Evolutionary conservation across 176 grass and related monocot species (phyloP).

Genomic region (Eleusine indica): DNA sequence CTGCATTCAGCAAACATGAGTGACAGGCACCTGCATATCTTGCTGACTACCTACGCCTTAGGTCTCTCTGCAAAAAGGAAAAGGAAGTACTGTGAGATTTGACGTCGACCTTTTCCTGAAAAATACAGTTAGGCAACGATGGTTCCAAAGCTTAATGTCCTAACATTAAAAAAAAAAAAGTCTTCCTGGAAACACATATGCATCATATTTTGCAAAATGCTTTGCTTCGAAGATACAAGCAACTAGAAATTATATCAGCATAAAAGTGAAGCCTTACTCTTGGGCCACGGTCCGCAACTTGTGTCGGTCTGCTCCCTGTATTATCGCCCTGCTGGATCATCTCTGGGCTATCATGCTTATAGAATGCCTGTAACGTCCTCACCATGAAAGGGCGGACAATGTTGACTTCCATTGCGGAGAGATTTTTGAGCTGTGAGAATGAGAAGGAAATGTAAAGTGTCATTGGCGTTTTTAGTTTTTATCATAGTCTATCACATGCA

Average conservation of each 20-base stretch:
- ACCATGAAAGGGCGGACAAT: conserved; percentile 95
- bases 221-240: not conserved
- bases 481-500: not conserved
- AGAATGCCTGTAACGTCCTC: conserved; percentile 88
- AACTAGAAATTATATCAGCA: not conserved
- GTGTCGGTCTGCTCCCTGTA: conserved; percentile 43
- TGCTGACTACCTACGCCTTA: conserved; percentile 57
- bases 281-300: conserved; percentile 59
- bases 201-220: not conserved
- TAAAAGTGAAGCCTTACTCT: conserved; percentile 58
- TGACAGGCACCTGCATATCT: not conserved
- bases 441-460: not conserved
- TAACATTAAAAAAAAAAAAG: not conserved
- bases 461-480: not conserved
- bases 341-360: conserved; percentile 92
- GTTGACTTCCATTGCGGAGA: conserved; percentile 98
- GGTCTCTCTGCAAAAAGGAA: conserved; percentile 63
- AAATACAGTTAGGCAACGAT: not conserved
- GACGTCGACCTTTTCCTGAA: not conserved
- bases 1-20: not conserved
- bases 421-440: conserved; percentile 88
- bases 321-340: conserved; percentile 78
- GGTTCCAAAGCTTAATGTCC: not conserved
- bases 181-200: not conserved
- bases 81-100: conserved; percentile 1